phyloP scores from a whole-genome alignment of 2,329 filamentous ascomycete genomes.

The Fusarium redolens region DNA sequence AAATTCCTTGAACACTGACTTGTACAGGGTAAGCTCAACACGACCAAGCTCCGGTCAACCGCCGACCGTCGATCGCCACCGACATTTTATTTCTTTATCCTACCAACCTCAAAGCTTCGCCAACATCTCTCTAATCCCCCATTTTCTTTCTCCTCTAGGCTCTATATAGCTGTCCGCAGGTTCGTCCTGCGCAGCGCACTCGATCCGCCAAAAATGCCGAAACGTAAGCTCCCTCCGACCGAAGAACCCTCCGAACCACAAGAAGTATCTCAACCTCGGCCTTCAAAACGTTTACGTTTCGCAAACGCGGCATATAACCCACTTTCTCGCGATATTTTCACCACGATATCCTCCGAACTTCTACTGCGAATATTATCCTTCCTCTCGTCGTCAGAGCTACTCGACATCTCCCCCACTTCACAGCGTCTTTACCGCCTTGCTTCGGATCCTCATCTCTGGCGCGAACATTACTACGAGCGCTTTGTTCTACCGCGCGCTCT shows the following conservation, averaged over 20 bases:
- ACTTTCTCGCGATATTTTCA: slow-evolving; percentile 68
- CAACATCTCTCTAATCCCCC: not conserved
- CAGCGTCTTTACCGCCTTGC: slow-evolving; percentile 78
- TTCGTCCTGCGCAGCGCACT: slow-evolving; percentile 20
- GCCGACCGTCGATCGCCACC: slow-evolving; percentile 35
- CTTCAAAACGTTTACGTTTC: slow-evolving; percentile 41
- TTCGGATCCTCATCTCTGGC: slow-evolving; percentile 90
- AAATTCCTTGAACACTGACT: not conserved
- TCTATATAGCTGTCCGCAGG: slow-evolving; percentile 12
- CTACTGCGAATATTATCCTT: slow-evolving; percentile 85
- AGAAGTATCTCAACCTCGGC: slow-evolving; percentile 12
- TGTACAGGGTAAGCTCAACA: slow-evolving; percentile 36
- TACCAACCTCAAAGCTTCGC: not conserved
- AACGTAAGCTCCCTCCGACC: slow-evolving; percentile 38
- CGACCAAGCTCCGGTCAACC: slow-evolving; percentile 10
- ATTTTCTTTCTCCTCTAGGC: not conserved
- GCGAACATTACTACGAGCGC: slow-evolving; percentile 84
- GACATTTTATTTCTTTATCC: slow-evolving; percentile 35
- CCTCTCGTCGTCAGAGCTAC: slow-evolving; percentile 75
- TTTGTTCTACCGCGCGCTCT: slow-evolving; percentile 87
- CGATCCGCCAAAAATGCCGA: slow-evolving; percentile 35
- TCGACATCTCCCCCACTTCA: slow-evolving; percentile 74
- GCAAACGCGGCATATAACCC: slow-evolving; percentile 14
- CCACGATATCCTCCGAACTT: slow-evolving; percentile 85
- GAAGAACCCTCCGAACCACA: slow-evolving; percentile 14